Conservation (phyloP, 768 basidiomycete genomes). For the Saitozyma sp. region DNA sequence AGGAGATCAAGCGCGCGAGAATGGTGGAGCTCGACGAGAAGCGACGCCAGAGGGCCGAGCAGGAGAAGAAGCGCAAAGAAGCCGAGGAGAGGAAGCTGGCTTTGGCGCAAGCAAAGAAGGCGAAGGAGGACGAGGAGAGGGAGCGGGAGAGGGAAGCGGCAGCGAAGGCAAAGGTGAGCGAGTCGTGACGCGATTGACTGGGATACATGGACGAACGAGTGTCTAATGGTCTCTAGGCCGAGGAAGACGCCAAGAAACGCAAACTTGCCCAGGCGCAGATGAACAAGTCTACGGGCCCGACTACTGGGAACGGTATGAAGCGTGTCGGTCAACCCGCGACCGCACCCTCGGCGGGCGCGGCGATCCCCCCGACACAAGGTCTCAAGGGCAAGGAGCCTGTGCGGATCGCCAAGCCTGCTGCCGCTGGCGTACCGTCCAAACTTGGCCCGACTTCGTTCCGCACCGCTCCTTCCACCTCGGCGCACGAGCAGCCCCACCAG, state of each 20-base stretch:
- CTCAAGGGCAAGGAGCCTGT: constrained; percentile 33
- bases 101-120: constrained; percentile 19
- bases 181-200: constrained; percentile 1
- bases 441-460: constrained; percentile 39
- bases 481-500: constrained; percentile 1
- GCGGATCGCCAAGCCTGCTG: constrained; percentile 22
- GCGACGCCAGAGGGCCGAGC: constrained; percentile 16
- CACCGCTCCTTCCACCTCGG: constrained; percentile 17
- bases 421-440: constrained; percentile 18
- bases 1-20: constrained; percentile 27
- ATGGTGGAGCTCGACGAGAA: constrained; percentile 27
- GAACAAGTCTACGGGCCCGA: too few relatives aligned
- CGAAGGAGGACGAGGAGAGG: constrained; percentile 23
- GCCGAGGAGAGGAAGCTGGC: constrained; percentile 23
- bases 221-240: too few relatives aligned
- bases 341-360: too few relatives aligned
- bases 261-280: constrained; percentile 26
- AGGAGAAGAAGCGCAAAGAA: constrained; percentile 22
- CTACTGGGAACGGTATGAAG: too few relatives aligned
- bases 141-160: constrained; percentile 24
- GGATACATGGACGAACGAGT: constrained; percentile 17
- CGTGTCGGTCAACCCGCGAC: too few relatives aligned
- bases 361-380: too few relatives aligned
- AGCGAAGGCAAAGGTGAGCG: constrained; percentile 33
- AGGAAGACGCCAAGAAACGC: constrained; percentile 38